Conservation (phyloP, 345 rosid genomes). For the Murraya koenigii region DNA sequence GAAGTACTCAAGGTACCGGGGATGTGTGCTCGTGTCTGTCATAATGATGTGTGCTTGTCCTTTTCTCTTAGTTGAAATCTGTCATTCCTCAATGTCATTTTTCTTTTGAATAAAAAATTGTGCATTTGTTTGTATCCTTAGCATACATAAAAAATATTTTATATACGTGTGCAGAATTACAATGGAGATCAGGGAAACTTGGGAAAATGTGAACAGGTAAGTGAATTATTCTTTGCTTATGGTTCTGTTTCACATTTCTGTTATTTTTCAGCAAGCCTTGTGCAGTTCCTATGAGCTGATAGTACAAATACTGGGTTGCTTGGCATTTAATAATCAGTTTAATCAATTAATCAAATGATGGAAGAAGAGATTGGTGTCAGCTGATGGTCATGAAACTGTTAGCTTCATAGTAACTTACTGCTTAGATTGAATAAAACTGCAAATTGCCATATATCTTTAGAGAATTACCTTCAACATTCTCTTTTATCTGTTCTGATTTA, state of each 20-base stretch:
- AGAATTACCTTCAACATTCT: neutral
- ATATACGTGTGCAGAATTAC: conserved; percentile 42
- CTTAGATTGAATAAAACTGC: neutral
- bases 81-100: neutral
- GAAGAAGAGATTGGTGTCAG: neutral
- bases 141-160: neutral
- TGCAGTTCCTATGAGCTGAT: neutral
- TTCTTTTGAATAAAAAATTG: neutral
- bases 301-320: neutral
- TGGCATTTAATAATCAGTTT: neutral
- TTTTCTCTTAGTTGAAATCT: neutral
- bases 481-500: conserved; percentile 9
- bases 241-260: conserved; percentile 1
- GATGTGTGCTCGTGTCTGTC: neutral
- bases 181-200: conserved; percentile 59
- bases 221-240: conserved; percentile 18
- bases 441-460: neutral
- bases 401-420: neutral
- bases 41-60: conserved; percentile 3
- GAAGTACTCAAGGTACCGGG: conserved; percentile 64
- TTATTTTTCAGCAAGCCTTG: neutral
- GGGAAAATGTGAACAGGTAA: conserved; percentile 84
- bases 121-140: neutral
- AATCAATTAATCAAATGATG: neutral
- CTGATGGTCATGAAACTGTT: neutral